A percentile compares a stretch with the other conserved stretches of the same genome.
Evolutionary conservation across 257 asterid genomes (phyloP).

Genomic region (Nicotiana undulata): DNA sequence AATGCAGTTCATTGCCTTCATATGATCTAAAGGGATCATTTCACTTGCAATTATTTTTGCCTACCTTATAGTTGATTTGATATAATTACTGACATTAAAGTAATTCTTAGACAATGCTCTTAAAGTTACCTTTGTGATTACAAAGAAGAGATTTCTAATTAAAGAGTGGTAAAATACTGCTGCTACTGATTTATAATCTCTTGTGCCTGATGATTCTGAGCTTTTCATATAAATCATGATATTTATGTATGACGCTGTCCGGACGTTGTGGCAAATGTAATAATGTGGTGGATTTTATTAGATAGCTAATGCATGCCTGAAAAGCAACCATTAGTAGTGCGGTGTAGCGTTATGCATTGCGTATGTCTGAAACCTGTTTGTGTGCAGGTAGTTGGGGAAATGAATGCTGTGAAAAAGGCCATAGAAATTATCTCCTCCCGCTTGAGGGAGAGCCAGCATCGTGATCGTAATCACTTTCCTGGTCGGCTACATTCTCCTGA

Average conservation of each 20-base stretch:
- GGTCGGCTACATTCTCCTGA: constrained; percentile 62
- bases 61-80: background rate
- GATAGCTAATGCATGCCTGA: background rate
- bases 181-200: background rate
- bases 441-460: constrained; percentile 90
- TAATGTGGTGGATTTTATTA: background rate
- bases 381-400: constrained; percentile 77
- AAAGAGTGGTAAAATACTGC: background rate
- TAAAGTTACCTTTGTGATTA: background rate
- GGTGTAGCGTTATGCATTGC: background rate
- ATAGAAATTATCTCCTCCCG: constrained; percentile 66
- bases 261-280: background rate
- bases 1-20: background rate
- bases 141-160: background rate
- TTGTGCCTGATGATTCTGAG: background rate
- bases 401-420: constrained; percentile 69
- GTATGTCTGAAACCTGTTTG: background rate
- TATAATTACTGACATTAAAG: background rate
- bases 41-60: background rate
- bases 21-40: background rate
- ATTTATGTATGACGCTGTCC: background rate
- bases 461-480: constrained; percentile 58
- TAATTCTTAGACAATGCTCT: background rate
- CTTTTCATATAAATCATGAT: background rate
- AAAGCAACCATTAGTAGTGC: background rate